Conservation (phyloP, 257 asterid genomes). For the Gentiana macrophylla region DNA sequence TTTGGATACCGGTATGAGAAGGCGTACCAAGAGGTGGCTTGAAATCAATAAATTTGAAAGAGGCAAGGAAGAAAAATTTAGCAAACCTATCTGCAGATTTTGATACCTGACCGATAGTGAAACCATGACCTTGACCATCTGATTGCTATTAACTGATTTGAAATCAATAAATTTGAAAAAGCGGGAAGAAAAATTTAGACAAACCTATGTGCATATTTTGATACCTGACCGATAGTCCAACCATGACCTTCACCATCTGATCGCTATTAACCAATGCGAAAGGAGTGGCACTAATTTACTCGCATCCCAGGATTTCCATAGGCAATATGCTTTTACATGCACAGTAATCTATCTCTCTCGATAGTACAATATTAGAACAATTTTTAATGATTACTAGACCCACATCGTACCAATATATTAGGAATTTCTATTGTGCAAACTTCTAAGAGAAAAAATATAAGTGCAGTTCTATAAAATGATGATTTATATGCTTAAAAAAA, state of each 20-base stretch:
- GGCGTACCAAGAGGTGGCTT: slow-evolving; percentile 33
- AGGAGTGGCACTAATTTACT: slow-evolving; percentile 8
- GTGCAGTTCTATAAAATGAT: too few relatives aligned
- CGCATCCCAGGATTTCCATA: neutral
- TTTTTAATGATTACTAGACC: too few relatives aligned
- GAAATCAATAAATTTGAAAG: slow-evolving; percentile 19
- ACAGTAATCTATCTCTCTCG: too few relatives aligned
- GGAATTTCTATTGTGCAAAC: too few relatives aligned
- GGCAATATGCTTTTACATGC: too few relatives aligned
- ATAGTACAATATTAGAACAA: too few relatives aligned
- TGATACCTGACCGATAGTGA: slow-evolving; percentile 34
- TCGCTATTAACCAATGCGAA: slow-evolving; percentile 12
- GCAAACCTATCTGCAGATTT: slow-evolving; percentile 31
- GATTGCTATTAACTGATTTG: slow-evolving; percentile 12
- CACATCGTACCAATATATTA: too few relatives aligned
- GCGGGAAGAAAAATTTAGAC: slow-evolving; percentile 22
- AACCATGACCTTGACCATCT: slow-evolving; percentile 21
- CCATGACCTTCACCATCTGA: slow-evolving; percentile 23
- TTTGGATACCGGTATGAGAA: slow-evolving; percentile 20
- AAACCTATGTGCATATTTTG: slow-evolving; percentile 30
- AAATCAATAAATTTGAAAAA: slow-evolving; percentile 13
- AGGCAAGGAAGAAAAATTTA: slow-evolving; percentile 19
- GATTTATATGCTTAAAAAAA: too few relatives aligned
- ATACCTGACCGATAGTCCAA: slow-evolving; percentile 33
- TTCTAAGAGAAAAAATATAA: too few relatives aligned